These are phyloP conservation scores for Boletus subcaerulescens DNA, from an alignment of 768 basidiomycete genomes.

Conservation along the genomic window DNA sequence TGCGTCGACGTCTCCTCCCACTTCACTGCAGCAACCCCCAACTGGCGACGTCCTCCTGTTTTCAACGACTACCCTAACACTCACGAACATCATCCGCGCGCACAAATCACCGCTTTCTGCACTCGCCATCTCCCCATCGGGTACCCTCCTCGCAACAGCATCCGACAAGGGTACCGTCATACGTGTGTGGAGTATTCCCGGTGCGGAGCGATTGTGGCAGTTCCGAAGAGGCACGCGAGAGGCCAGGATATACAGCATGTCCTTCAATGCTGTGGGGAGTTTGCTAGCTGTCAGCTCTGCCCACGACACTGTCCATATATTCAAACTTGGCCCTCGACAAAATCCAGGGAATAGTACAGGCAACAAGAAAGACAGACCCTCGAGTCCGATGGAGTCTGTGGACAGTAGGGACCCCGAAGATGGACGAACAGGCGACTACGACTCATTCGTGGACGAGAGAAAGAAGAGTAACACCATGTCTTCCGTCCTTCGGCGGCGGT, in stretches of 20 bases:
- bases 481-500: constrained; percentile 64
- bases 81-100: constrained; percentile 94
- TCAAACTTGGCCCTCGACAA: constrained; percentile 65
- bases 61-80: constrained; percentile 86
- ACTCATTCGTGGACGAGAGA: constrained; percentile 78
- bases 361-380: constrained; percentile 33
- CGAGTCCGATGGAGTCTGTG: constrained; percentile 64
- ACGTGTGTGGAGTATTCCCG: constrained; percentile 87
- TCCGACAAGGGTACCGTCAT: constrained; percentile 97
- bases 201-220: constrained; percentile 92
- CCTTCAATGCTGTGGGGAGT: constrained; percentile 79
- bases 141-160: constrained; percentile 89
- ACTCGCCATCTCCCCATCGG: constrained; percentile 80
- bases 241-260: constrained; percentile 78
- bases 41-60: constrained; percentile 92
- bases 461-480: constrained; percentile 56
- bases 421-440: constrained; percentile 68
- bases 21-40: constrained; percentile 38
- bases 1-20: constrained; percentile 37
- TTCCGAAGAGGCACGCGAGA: constrained; percentile 90
- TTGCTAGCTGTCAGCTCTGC: constrained; percentile 90
- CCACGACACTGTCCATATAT: constrained; percentile 95
- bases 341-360: constrained; percentile 11
- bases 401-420: constrained; percentile 61
- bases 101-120: constrained; percentile 93